phyloP scores from a whole-genome alignment of 257 asterid species.

The Scutellaria galericulata region DNA sequence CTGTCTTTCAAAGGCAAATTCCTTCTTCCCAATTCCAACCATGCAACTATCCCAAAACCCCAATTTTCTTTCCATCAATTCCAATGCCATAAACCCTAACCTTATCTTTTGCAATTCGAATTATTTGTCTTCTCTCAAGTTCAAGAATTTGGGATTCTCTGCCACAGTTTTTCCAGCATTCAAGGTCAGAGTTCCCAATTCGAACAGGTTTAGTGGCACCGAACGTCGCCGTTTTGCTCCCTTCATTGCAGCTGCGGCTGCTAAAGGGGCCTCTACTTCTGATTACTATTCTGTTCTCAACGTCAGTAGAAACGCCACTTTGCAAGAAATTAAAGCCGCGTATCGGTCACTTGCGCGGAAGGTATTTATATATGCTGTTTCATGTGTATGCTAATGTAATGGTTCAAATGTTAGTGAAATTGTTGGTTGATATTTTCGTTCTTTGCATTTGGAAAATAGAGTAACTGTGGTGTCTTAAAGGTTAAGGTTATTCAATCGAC shows the following conservation, averaged over 20 bases:
- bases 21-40: slow-evolving; percentile 8
- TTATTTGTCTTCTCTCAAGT: slow-evolving; percentile 28
- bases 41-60: slow-evolving; percentile 50
- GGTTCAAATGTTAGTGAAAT: neutral
- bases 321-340: slow-evolving; percentile 84
- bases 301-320: slow-evolving; percentile 74
- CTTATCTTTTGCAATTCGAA: slow-evolving; percentile 39
- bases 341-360: slow-evolving; percentile 95
- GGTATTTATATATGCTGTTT: slow-evolving; percentile 43
- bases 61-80: slow-evolving; percentile 30
- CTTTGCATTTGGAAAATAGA: neutral
- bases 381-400: neutral
- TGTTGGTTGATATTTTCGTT: neutral
- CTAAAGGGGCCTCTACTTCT: slow-evolving; percentile 43
- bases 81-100: slow-evolving; percentile 45
- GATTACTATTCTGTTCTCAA: slow-evolving; percentile 85
- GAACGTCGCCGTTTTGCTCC: slow-evolving; percentile 56
- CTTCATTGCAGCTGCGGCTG: slow-evolving; percentile 50
- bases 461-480: neutral
- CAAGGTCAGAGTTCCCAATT: slow-evolving; percentile 30
- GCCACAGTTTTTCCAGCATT: slow-evolving; percentile 36
- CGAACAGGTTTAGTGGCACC: slow-evolving; percentile 25
- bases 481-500: neutral
- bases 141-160: slow-evolving; percentile 42
- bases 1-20: neutral